Evolutionary conservation across 176 grass and related monocot genomes (phyloP).

Genomic region (Phyllostachys edulis): DNA sequence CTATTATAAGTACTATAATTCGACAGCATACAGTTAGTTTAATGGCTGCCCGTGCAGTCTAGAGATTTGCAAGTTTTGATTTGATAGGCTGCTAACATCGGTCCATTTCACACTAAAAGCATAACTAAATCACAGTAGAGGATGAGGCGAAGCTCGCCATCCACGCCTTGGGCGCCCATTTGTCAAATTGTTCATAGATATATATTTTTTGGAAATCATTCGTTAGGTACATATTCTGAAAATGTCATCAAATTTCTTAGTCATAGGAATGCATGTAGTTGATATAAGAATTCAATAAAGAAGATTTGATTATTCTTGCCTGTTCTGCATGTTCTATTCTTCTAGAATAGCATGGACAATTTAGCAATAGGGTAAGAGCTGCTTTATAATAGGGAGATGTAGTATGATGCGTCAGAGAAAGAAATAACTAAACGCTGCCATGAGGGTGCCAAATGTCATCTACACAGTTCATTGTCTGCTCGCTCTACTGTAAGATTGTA

Average conservation of each 20-base stretch:
- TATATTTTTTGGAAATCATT: neutral
- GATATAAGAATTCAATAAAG: neutral
- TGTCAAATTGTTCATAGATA: neutral
- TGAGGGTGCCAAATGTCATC: neutral
- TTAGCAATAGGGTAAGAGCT: neutral
- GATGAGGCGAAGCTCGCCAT: neutral
- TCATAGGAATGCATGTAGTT: neutral
- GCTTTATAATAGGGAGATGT: neutral
- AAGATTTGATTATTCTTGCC: neutral
- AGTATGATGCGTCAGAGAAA: neutral
- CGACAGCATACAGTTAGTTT: neutral
- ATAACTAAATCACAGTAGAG: neutral
- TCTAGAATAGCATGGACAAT: neutral
- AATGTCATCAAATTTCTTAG: neutral
- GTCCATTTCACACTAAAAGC: neutral
- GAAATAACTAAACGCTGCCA: neutral
- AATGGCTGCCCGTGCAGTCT: slow-evolving; percentile 28
- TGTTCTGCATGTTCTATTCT: neutral
- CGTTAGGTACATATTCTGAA: neutral
- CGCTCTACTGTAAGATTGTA: too few relatives aligned
- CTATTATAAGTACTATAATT: slow-evolving; percentile 7
- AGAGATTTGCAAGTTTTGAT: slow-evolving; percentile 26
- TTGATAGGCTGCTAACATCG: neutral
- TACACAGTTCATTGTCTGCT: neutral
- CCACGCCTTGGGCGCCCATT: slow-evolving; percentile 3